Conservation (phyloP, 306 rosid genomes). For the Cajanus cajan region DNA sequence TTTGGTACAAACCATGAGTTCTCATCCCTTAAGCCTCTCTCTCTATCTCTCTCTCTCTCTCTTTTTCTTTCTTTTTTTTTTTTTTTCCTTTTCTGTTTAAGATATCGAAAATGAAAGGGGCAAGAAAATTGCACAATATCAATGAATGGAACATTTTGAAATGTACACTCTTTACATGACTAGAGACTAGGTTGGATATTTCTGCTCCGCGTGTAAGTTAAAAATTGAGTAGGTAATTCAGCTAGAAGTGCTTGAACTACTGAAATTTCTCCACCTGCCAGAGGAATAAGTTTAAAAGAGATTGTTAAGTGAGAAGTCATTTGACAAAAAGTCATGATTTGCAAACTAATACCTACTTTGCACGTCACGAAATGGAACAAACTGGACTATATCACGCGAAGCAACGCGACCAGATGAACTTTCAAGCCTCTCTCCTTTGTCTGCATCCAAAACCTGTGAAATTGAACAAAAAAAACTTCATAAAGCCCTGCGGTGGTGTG, state of each 20-base stretch:
- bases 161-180: constrained; percentile 51
- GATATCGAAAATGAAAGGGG: constrained; percentile 24
- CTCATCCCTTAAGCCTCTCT: constrained; percentile 6
- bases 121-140: constrained; percentile 39
- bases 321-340: constrained; percentile 9
- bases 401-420: constrained; percentile 83
- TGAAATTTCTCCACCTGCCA: constrained; percentile 86
- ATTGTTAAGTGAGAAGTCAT: constrained; percentile 4
- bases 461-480: constrained; percentile 30
- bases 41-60: no score
- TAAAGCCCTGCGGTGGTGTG: background rate
- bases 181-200: constrained; percentile 67
- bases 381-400: constrained; percentile 96
- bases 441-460: constrained; percentile 82
- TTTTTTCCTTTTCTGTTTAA: background rate
- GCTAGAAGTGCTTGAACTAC: constrained; percentile 96
- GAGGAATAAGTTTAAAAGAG: constrained; percentile 7
- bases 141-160: constrained; percentile 32
- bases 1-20: constrained; percentile 34
- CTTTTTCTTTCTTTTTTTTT: no score
- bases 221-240: constrained; percentile 90
- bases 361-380: constrained; percentile 89
- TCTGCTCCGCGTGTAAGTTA: constrained; percentile 83
- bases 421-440: constrained; percentile 94
- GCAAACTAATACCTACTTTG: constrained; percentile 65